phyloP scores from a whole-genome alignment of 768 basidiomycete genomes.

The Scleroderma bovista region DNA sequence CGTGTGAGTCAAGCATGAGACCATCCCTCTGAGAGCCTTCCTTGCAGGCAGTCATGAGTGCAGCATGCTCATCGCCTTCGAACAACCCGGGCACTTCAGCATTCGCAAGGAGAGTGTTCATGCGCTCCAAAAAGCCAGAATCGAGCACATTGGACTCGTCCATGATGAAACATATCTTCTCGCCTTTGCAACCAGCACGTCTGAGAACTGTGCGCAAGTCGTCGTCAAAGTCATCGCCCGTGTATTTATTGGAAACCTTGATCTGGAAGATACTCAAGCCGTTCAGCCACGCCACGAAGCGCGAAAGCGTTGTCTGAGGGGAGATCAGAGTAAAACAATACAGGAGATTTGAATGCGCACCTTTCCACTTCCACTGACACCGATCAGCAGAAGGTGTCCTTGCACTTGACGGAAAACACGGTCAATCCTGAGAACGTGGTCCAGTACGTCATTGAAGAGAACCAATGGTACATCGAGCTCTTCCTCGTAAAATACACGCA shows the following conservation, averaged over 20 bases:
- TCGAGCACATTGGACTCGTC: conserved; percentile 99
- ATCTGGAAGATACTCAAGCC: conserved; percentile 99
- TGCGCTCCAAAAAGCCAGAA: conserved; percentile 98
- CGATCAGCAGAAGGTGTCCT: conserved; percentile 93
- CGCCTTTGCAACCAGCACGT: conserved; percentile 94
- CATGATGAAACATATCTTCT: conserved; percentile 99
- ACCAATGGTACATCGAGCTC: conserved; percentile 97
- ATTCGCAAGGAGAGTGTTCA: conserved; percentile 98
- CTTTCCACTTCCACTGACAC: conserved; percentile 98
- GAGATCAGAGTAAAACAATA: conserved; percentile 10
- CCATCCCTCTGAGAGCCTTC: conserved; percentile 99
- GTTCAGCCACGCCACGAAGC: conserved; percentile 99
- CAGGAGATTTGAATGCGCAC: conserved; percentile 37
- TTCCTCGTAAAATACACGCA: conserved; percentile 98
- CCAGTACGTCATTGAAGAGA: conserved; percentile 96
- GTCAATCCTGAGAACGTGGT: conserved; percentile 96
- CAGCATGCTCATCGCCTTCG: conserved; percentile 98
- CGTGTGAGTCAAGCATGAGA: conserved; percentile 95
- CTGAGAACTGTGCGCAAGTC: conserved; percentile 93
- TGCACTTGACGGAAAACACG: conserved; percentile 98
- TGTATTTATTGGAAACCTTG: conserved; percentile 99
- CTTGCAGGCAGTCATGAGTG: conserved; percentile 98
- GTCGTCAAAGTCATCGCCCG: conserved; percentile 97
- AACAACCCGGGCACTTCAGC: conserved; percentile 99
- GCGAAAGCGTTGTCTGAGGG: conserved; percentile 85